Base-by-base conservation (phyloP, 2,329 filamentous ascomycete species). In the Fusarium newnesense region DNA sequence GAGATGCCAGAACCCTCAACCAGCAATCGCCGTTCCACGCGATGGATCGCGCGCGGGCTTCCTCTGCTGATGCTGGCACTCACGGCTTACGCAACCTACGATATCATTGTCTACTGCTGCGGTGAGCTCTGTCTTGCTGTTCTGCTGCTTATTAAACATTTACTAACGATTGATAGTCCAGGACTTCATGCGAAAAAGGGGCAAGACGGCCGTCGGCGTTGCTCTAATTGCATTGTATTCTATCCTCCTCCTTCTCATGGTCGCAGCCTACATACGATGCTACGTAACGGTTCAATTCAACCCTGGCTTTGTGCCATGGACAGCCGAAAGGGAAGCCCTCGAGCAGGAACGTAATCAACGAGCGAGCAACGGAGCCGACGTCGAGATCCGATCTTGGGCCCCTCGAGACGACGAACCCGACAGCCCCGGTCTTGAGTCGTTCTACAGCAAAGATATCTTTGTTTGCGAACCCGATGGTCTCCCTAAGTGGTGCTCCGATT, bases 401-500 rank as follows among this genome's bases (percentile, higher is more conserved):
- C 79, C 81, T 9, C 85, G 85, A 7, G 86, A 89, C 60, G 75
- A 77, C 37, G 82, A 86, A 64, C 86, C 88, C n/a, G 89, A 93
- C 72, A 89, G 89, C 58, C 89, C 90, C 16, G 92, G 92, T 1
- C 85, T 95, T 57, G 92, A 95, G 75, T 82, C 85, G 8, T 97
- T 97, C 79, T 97, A 96, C 79, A 92, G 88, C 71, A 94, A 92
- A 79, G 92, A 97, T 75, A 89, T 94, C 4, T 98, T 97, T 80
- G 87, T 94, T 5, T 98, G 94, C 82, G 92, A 97, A 77, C 85
- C 87, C 18, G 93, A 96, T 76, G 96, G 96, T 1, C 87, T 92
- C n/a, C 96, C 96, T 0, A 89, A 90, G 37, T 98, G 94, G 91
- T 99, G 96, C 83, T 91, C 91, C 8, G 88, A 90, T 59, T 99